Conservation (phyloP, 2,329 filamentous ascomycete genomes). For the Septoria petroselini region DNA sequence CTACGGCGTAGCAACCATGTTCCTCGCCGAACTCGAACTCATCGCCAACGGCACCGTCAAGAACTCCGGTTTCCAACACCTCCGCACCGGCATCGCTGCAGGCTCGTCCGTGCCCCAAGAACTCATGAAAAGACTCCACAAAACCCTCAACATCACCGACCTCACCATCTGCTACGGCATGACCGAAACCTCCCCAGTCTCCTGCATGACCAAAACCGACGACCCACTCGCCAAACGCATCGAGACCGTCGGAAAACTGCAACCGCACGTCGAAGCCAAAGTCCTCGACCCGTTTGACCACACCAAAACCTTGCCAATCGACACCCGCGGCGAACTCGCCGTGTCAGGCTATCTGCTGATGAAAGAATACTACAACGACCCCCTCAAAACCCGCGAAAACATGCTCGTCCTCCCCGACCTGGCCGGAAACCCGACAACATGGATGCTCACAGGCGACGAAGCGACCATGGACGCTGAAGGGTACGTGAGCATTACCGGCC, state of each 20-base stretch:
- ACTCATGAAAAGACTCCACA: conserved; percentile 74
- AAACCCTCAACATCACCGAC: conserved; percentile 70
- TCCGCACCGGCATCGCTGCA: conserved; percentile 88
- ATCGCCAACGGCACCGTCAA: conserved; percentile 45
- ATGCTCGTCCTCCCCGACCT: conserved; percentile 52
- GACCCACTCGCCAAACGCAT: conserved; percentile 73
- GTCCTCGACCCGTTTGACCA: conserved; percentile 69
- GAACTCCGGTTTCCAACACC: conserved; percentile 57
- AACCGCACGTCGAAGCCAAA: conserved; percentile 78
- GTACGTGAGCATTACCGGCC: conserved; percentile 82
- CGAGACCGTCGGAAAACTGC: conserved; percentile 70
- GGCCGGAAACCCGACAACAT: conserved; percentile 58
- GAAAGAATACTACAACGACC: conserved; percentile 85
- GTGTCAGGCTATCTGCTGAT: conserved; percentile 83
- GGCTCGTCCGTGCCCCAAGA: conserved; percentile 80
- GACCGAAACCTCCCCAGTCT: conserved; percentile 80
- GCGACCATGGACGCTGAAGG: conserved; percentile 78
- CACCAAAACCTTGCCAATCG: conserved; percentile 57
- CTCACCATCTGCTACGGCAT: conserved; percentile 95
- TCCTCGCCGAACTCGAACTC: conserved; percentile 79
- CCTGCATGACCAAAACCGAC: conserved; percentile 73
- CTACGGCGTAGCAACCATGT: conserved; percentile 94
- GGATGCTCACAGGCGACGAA: conserved; percentile 94
- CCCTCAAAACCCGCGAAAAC: conserved; percentile 65
- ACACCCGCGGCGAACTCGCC: conserved; percentile 73